Evolutionary conservation across 306 rosid genomes (phyloP), one percentile per base, ranked within the genome.

Genomic region (Quercus variabilis): DNA sequence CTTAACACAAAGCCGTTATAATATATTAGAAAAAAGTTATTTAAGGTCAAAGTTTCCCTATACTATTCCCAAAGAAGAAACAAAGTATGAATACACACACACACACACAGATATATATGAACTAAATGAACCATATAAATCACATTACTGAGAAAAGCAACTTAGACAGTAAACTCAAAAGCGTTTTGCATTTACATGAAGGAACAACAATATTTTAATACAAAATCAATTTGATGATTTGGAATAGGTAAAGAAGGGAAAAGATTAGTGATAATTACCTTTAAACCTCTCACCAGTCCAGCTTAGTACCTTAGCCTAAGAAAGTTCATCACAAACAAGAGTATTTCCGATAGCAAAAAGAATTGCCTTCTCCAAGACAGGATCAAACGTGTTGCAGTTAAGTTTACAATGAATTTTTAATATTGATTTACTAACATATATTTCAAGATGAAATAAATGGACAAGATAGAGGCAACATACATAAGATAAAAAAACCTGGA

Each of bases 281-380:
- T 92, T 96, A 83, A 87, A 86, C 87, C 99, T 88, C 85, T 96
- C 99, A 59, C 98, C 99, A 63, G 87, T 90, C 99, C 99, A 96
- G 89, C 98, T 88, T 73, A 96, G 91, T 77, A 57, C 84, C 92
- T 96, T 96, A 78, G 99, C 99, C 84, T 96, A 96, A 74, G 90
- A 92, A 73, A 96, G 98, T 25, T 89, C 89, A 14, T 96, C 99
- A 86, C 99, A 96, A 76, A 96, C 99, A 79, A 96, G 98, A 62
- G 98, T 93, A 89, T 91, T 96, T 70, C 96, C 99, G 71, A 96
- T 98, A 78, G 99, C 94, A 82, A 85, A 96, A 72, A 96, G 85
- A 93, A 96, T 82, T 82, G 99, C 98, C 85, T 90, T 96, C 93
- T 96, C 99, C 92, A 93, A 85, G 76, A 87, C 89, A 78, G 91